phyloP scores from a whole-genome alignment of 805 yeast genomes.

The Naumovozyma baii region DNA sequence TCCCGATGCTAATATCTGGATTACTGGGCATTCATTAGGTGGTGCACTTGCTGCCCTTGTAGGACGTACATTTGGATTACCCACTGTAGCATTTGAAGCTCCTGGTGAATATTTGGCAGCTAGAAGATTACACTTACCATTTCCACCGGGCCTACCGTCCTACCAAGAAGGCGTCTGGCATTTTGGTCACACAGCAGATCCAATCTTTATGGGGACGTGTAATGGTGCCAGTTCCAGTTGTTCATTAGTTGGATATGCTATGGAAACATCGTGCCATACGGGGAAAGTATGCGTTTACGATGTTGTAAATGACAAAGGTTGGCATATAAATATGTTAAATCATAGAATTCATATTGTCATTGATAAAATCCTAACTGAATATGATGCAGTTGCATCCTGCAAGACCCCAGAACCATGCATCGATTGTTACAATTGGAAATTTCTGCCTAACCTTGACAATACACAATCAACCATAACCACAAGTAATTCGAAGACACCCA shows the following conservation, averaged over 20 bases:
- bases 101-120: conserved; percentile 88
- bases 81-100: conserved; percentile 84
- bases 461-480: conserved; percentile 4
- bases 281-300: conserved; percentile 85
- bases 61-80: conserved; percentile 84
- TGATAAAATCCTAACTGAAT: conserved; percentile 60
- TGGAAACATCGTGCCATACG: conserved; percentile 93
- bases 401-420: conserved; percentile 69
- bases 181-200: conserved; percentile 94
- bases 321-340: conserved; percentile 80
- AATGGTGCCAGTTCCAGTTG: conserved; percentile 88
- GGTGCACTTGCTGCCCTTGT: conserved; percentile 74
- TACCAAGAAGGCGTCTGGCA: conserved; percentile 85
- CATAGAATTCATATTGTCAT: conserved; percentile 88
- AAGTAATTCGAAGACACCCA: not conserved
- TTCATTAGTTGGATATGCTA: conserved; percentile 87
- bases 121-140: conserved; percentile 75
- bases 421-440: conserved; percentile 87
- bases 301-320: conserved; percentile 78
- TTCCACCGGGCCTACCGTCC: conserved; percentile 80
- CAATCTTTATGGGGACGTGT: conserved; percentile 92
- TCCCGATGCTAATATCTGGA: conserved; percentile 72
- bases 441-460: conserved; percentile 36
- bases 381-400: conserved; percentile 73
- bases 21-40: conserved; percentile 92